Conservation (phyloP, 768 basidiomycete genomes). For the Mycena albidolilacea region DNA sequence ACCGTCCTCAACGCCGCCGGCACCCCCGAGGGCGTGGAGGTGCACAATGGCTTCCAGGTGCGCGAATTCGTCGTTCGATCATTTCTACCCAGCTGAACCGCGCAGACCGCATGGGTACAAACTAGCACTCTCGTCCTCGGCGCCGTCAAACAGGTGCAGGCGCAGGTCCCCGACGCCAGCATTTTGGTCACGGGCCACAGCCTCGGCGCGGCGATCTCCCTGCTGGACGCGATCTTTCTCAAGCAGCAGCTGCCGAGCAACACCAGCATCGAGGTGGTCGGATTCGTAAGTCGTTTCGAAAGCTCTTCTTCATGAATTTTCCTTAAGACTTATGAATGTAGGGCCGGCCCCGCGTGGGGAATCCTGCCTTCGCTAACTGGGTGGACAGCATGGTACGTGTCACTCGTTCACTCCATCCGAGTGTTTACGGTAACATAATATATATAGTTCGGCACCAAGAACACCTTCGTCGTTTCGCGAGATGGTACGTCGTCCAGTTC, state of each 20-base stretch:
- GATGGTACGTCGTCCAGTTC: constrained; percentile 2
- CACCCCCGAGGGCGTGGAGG: constrained; percentile 11
- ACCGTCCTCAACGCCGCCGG: constrained; percentile 26
- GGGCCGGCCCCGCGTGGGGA: constrained; percentile 29
- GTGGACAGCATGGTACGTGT: constrained; percentile 23
- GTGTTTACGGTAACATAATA: neutral
- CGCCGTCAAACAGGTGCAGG: constrained; percentile 18
- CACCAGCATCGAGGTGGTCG: constrained; percentile 25
- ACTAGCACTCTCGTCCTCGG: constrained; percentile 19
- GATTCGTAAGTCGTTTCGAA: constrained; percentile 4
- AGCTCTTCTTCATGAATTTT: neutral
- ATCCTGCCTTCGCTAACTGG: constrained; percentile 17
- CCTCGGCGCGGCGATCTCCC: constrained; percentile 20
- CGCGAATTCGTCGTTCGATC: neutral
- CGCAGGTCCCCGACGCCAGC: constrained; percentile 18
- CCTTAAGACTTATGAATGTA: neutral
- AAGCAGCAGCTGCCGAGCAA: constrained; percentile 29
- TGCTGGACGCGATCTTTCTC: constrained; percentile 29
- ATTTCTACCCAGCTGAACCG: neutral
- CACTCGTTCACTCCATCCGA: neutral
- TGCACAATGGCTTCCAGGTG: constrained; percentile 30
- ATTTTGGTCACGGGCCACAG: constrained; percentile 20
- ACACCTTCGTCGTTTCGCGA: constrained; percentile 27
- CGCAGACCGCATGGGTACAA: constrained; percentile 28
- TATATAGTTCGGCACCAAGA: constrained; percentile 13